These are phyloP conservation scores for Penicillium roqueforti DNA, from an alignment of 495 filamentous ascomycete genomes.

Conservation along the genomic window DNA sequence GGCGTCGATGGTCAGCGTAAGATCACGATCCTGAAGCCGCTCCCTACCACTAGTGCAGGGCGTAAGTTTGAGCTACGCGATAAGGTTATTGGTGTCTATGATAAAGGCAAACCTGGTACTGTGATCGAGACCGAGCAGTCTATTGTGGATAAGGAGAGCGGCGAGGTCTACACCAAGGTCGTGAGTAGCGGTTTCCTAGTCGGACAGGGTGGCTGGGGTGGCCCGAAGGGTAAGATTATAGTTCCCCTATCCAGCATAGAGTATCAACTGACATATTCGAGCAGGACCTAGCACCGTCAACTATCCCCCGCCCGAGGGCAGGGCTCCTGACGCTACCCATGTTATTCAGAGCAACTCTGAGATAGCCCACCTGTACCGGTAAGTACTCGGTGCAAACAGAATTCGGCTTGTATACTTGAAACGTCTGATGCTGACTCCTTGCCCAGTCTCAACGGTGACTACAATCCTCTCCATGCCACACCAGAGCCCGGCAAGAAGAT, in stretches of 20 bases:
- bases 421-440: constrained; percentile 1
- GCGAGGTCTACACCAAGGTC: constrained; percentile 67
- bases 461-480: constrained; percentile 84
- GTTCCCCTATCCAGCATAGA: neutral
- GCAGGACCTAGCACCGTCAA: constrained; percentile 65
- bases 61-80: constrained; percentile 69
- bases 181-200: constrained; percentile 72
- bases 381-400: constrained; percentile 4
- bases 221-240: constrained; percentile 64
- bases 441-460: constrained; percentile 74
- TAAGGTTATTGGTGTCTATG: constrained; percentile 83
- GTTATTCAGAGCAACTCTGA: constrained; percentile 62
- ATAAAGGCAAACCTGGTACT: constrained; percentile 81
- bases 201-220: constrained; percentile 83
- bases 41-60: constrained; percentile 69
- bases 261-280: neutral
- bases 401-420: neutral
- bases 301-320: constrained; percentile 67
- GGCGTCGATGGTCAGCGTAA: constrained; percentile 84
- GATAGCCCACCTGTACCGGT: constrained; percentile 70
- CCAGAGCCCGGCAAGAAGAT: constrained; percentile 81
- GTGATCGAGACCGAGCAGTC: constrained; percentile 77
- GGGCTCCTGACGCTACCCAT: constrained; percentile 69
- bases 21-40: constrained; percentile 70
- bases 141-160: constrained; percentile 64